A percentile compares a stretch with the other conserved stretches of the same genome.
phyloP scores from a whole-genome alignment of 192 early-diverging fungal species.

The Obelidium mucronatum region DNA sequence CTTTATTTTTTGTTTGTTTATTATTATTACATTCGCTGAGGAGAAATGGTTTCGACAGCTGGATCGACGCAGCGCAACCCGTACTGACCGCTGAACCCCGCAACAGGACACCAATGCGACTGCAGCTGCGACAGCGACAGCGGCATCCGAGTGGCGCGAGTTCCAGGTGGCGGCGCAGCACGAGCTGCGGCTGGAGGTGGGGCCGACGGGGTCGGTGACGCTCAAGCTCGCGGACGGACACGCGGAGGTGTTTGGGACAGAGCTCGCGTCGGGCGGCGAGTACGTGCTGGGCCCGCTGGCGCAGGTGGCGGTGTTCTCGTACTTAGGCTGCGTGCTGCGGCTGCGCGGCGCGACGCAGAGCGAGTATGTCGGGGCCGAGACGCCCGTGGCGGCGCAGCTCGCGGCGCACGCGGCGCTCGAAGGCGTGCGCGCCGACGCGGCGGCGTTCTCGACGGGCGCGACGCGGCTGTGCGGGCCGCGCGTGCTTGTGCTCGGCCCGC shows the following conservation, averaged over 20 bases:
- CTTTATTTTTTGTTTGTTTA: background rate
- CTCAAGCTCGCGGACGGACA: conserved; percentile 77
- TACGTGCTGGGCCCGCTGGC: conserved; percentile 79
- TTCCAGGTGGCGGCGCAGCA: conserved; percentile 60
- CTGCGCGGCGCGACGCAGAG: conserved; percentile 36
- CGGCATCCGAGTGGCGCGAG: background rate
- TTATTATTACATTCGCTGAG: background rate
- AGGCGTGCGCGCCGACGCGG: conserved; percentile 60
- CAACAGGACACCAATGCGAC: background rate
- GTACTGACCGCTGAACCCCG: background rate
- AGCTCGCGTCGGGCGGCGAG: conserved; percentile 78
- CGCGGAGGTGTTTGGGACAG: conserved; percentile 95
- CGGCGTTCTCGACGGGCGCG: background rate
- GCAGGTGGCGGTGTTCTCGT: conserved; percentile 87
- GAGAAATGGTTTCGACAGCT: background rate
- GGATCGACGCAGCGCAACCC: background rate
- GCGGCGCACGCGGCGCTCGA: conserved; percentile 91
- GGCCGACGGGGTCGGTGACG: conserved; percentile 65
- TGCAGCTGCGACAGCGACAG: background rate
- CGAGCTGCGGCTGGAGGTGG: conserved; percentile 94
- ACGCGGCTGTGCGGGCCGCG: conserved; percentile 18
- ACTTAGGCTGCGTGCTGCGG: conserved; percentile 84
- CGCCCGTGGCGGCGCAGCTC: conserved; percentile 90
- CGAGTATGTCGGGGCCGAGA: conserved; percentile 79
- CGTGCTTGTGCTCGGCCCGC: conserved; percentile 89